Conservation (phyloP, 148 eudicot genomes). For the Vaccinium darrowii region DNA sequence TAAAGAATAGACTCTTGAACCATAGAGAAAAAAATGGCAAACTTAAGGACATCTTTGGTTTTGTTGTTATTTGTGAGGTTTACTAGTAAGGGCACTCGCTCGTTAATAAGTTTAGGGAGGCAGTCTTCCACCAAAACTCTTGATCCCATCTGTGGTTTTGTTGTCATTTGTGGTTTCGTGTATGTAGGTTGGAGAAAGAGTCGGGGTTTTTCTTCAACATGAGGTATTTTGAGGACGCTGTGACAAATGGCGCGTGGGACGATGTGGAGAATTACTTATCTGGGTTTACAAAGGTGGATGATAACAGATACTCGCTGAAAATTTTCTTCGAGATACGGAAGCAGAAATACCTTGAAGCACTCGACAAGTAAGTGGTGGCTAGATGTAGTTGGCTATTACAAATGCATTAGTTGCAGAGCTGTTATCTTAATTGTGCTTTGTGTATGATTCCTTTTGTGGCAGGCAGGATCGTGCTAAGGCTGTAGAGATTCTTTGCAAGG, state of each 20-base stretch:
- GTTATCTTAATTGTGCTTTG: background rate
- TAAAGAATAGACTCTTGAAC: background rate
- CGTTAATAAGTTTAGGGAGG: background rate
- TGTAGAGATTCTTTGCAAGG: conserved; percentile 55
- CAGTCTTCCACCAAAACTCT: background rate
- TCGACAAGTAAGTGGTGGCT: conserved; percentile 42
- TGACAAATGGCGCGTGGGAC: conserved; percentile 66
- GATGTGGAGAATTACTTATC: conserved; percentile 62
- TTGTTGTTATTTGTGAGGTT: background rate
- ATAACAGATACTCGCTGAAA: conserved; percentile 68
- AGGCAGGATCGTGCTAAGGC: conserved; percentile 55
- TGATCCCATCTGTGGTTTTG: background rate
- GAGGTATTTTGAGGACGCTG: conserved; percentile 59
- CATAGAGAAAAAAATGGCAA: background rate
- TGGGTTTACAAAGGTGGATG: conserved; percentile 65
- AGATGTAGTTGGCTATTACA: background rate
- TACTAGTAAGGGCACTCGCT: too few relatives aligned
- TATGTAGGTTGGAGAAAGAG: conserved; percentile 60
- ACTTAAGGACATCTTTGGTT: background rate
- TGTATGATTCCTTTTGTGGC: conserved; percentile 7
- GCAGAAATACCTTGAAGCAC: conserved; percentile 71
- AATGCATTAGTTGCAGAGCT: background rate
- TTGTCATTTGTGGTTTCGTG: conserved; percentile 5
- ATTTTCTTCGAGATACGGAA: conserved; percentile 69
- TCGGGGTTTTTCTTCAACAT: conserved; percentile 64